Conservation (phyloP, 2,329 filamentous ascomycete species). For the Didymella pomorum region DNA sequence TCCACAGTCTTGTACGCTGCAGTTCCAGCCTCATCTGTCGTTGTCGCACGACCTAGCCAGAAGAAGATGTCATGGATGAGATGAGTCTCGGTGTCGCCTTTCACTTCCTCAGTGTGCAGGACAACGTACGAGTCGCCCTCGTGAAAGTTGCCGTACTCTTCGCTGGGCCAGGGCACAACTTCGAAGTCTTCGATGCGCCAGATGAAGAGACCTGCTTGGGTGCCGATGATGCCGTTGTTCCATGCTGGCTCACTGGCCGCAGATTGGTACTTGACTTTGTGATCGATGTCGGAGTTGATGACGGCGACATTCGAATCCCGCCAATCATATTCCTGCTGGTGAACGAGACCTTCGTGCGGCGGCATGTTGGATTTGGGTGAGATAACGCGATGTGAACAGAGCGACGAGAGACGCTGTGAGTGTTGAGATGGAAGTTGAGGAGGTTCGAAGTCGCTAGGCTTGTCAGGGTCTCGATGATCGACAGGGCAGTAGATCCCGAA, state of each 20-base stretch:
- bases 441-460: not conserved
- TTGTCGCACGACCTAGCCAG: constrained; percentile 71
- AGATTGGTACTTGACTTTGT: constrained; percentile 72
- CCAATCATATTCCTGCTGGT: constrained; percentile 71
- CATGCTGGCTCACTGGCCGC: constrained; percentile 72
- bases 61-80: constrained; percentile 70
- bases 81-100: constrained; percentile 33
- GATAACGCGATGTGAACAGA: not conserved
- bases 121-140: constrained; percentile 75
- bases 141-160: constrained; percentile 67
- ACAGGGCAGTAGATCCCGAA: constrained; percentile 6
- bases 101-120: constrained; percentile 66
- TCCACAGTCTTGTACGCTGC: constrained; percentile 77
- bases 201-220: constrained; percentile 63
- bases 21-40: constrained; percentile 72
- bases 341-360: constrained; percentile 68
- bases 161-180: constrained; percentile 67
- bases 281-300: constrained; percentile 70
- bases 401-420: not conserved
- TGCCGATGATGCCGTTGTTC: constrained; percentile 66
- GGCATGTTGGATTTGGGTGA: constrained; percentile 54
- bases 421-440: not conserved
- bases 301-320: constrained; percentile 73
- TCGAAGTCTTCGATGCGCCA: constrained; percentile 75
- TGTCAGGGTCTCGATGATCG: constrained; percentile 1